phyloP scores from a whole-genome alignment of 1,284 basidiomycete genomes.

The Schizophyllum commune region DNA sequence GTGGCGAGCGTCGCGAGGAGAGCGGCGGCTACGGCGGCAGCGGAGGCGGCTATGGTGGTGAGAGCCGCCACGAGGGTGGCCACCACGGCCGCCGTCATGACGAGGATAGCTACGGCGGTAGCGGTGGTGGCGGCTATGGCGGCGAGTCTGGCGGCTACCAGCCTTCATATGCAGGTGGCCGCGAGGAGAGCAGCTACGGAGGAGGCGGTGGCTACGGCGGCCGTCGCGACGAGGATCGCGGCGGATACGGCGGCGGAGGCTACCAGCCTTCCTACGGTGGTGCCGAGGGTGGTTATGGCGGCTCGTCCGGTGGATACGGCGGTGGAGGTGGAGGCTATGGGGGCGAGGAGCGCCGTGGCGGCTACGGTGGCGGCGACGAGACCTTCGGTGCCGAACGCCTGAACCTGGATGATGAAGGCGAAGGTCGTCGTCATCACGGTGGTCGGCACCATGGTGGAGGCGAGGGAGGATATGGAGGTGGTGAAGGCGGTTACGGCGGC shows the following conservation, averaged over 20 bases:
- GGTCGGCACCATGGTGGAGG: constrained; percentile 8
- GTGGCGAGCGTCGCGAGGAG: constrained; percentile 1
- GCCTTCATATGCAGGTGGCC: not conserved
- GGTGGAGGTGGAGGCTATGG: constrained; percentile 6
- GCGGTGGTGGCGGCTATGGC: constrained; percentile 1
- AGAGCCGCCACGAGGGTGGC: constrained; percentile 5
- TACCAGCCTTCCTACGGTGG: constrained; percentile 6
- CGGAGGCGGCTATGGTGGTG: constrained; percentile 9
- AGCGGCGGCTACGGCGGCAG: constrained; percentile 3
- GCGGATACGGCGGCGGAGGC: constrained; percentile 9
- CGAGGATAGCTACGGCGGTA: constrained; percentile 6
- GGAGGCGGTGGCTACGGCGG: constrained; percentile 1
- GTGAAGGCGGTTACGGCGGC: not conserved
- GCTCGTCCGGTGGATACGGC: constrained; percentile 4
- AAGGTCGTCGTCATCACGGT: constrained; percentile 7
- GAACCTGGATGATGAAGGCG: constrained; percentile 25
- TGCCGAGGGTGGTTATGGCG: constrained; percentile 16
- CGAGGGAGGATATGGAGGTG: not conserved
- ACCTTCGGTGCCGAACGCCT: constrained; percentile 42
- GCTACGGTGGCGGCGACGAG: constrained; percentile 22
- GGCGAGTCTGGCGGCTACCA: constrained; percentile 1
- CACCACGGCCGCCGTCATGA: constrained; percentile 4
- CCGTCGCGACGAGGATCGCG: constrained; percentile 6
- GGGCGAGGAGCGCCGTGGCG: constrained; percentile 3
- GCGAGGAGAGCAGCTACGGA: not conserved